phyloP scores from a whole-genome alignment of 495 filamentous ascomycete genomes.

The Neurospora pannonica region DNA sequence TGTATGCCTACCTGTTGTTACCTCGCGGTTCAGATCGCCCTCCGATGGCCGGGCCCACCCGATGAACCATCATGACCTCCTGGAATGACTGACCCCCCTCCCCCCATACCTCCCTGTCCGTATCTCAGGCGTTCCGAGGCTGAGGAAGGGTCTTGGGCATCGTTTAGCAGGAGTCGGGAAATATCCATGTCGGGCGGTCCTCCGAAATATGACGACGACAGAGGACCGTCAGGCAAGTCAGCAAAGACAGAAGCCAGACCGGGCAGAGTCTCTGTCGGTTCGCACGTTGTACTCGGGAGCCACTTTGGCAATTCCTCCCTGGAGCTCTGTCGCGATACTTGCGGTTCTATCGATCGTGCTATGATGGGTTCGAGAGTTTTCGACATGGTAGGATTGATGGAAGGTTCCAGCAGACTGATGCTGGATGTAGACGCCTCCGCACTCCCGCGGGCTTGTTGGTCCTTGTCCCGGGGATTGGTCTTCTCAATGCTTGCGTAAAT shows the following conservation, averaged over 20 bases:
- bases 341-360: conserved; percentile 22
- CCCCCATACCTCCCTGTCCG: neutral
- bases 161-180: conserved; percentile 11
- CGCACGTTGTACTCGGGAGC: conserved; percentile 19
- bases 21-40: neutral
- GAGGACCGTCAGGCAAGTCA: neutral
- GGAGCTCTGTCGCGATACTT: conserved; percentile 29
- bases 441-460: neutral
- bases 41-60: neutral
- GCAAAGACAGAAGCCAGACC: conserved; percentile 12
- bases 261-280: conserved; percentile 23
- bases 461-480: conserved; percentile 35
- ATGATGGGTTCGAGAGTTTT: conserved; percentile 21
- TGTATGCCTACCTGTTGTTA: neutral
- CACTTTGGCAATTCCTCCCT: conserved; percentile 33
- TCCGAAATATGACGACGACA: conserved; percentile 8
- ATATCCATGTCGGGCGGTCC: conserved; percentile 9
- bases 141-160: neutral
- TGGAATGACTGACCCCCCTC: neutral
- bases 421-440: conserved; percentile 11
- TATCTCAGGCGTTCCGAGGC: neutral
- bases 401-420: conserved; percentile 30
- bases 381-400: conserved; percentile 27
- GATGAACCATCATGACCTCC: neutral
- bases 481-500: conserved; percentile 47